Base-by-base conservation (phyloP, 2,329 filamentous ascomycete genomes). In the Trichoderma koningii region DNA sequence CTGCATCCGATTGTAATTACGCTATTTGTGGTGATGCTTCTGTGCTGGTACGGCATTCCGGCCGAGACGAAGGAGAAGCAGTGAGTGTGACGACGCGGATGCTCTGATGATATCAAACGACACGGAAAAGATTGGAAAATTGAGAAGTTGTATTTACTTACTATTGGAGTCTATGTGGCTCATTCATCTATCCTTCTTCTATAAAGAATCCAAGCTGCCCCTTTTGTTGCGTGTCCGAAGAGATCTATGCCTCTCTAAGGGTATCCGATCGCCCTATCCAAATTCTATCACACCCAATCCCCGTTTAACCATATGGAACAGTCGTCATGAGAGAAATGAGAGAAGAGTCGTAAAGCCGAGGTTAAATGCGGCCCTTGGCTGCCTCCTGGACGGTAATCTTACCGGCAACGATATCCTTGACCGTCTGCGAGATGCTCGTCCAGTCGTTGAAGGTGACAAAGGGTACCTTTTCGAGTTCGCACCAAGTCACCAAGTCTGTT, bases 361-460 rank as follows among this genome's bases (percentile, higher is more conserved):
- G 7, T 71, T 67, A 78, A 42, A 78, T 72, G 23, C 77, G 76
- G 51, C 82, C 81, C 57, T 76, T 78, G 41, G 91, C 91, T 26
- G 91, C 89, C 52, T 91, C 86, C 71, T 91, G 81, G 7, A 92
- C 86, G 23, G 83, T 88, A 17, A 84, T 85, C 75, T 89, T 88
- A 26, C 91, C 92, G 38, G 86, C 86, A n/a, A 82, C 83, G 72
- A 97, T 92, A 66, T 89, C 87, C 80, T 92, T 88, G 67, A 92
- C 89, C 34, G 89, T 90, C 67, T 85, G 81, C 55, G 91, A 82
- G 73, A 97, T 97, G 68, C 88, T 86, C 7, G 85, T 85, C 87
- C 94, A 97, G 79, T 93, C 87, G 71, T 91, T 83, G 75, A 97
- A 97, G 3, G 91, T 87, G 15, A 91, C 94, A 76, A 96, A 97